Evolutionary conservation across 805 yeast genomes (phyloP).

Genomic region (Candida krabiensis): DNA sequence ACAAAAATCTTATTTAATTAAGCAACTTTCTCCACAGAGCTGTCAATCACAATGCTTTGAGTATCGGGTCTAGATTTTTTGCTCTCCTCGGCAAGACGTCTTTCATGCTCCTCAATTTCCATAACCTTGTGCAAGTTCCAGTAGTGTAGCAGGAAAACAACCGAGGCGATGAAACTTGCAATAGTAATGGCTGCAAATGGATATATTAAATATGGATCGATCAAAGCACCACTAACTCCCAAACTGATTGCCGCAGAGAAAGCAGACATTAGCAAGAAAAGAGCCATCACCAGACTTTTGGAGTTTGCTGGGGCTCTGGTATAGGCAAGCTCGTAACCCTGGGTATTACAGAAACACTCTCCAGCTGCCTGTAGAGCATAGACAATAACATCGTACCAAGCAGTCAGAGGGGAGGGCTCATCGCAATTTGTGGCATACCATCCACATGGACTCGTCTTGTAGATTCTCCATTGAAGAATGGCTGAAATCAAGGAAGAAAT

Average conservation of each 20-base stretch:
- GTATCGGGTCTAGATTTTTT: too few species aligned
- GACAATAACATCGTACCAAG: conserved; percentile 32
- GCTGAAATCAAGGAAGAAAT: conserved; percentile 51
- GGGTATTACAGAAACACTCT: conserved; percentile 51
- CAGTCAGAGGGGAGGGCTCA: conserved; percentile 32
- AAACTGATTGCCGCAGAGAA: conserved; percentile 48
- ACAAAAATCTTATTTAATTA: too few species aligned
- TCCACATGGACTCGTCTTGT: conserved; percentile 53
- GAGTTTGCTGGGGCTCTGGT: conserved; percentile 53
- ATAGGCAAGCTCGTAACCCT: conserved; percentile 54
- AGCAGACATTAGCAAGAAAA: conserved; percentile 40
- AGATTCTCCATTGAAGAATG: conserved; percentile 47
- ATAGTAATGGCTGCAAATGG: conserved; percentile 41
- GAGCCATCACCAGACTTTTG: conserved; percentile 53
- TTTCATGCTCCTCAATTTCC: conserved; percentile 23
- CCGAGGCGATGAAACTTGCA: conserved; percentile 37
- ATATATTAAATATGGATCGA: conserved; percentile 43
- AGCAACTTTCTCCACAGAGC: too few species aligned
- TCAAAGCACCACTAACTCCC: conserved; percentile 40
- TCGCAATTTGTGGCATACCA: conserved; percentile 40
- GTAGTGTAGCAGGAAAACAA: conserved; percentile 25
- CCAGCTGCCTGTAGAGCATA: conserved; percentile 47
- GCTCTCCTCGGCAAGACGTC: too few species aligned
- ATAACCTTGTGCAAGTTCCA: conserved; percentile 33
- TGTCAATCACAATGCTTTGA: too few species aligned